Evolutionary conservation across 495 filamentous ascomycete genomes (phyloP).

Genomic region (Hypoxylon subgilvum): DNA sequence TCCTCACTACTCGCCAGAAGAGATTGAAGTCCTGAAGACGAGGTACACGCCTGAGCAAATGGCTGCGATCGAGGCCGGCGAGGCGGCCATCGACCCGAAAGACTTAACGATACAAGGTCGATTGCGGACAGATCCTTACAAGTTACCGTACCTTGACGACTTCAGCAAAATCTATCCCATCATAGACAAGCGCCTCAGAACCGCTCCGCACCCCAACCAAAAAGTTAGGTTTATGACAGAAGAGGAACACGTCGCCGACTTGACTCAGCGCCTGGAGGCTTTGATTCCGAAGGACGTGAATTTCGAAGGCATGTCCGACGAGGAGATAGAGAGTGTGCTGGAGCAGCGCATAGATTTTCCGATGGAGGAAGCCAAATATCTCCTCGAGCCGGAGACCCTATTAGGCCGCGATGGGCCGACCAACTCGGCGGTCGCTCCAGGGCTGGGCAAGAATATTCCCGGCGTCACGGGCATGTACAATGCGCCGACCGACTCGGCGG

Average conservation of each 20-base stretch:
- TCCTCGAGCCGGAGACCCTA: conserved; percentile 50
- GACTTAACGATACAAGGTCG: conserved; percentile 77
- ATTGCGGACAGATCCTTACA: conserved; percentile 71
- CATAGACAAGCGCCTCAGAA: conserved; percentile 63
- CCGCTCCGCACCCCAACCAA: conserved; percentile 55
- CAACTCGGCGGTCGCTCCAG: conserved; percentile 51
- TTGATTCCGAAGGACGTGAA: conserved; percentile 56
- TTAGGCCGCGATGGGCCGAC: conserved; percentile 40
- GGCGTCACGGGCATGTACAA: conserved; percentile 58
- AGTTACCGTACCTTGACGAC: conserved; percentile 82
- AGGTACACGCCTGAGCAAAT: conserved; percentile 82
- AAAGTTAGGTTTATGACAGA: conserved; percentile 65
- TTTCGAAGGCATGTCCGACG: conserved; percentile 39
- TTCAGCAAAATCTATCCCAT: conserved; percentile 76
- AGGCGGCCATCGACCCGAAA: conserved; percentile 76
- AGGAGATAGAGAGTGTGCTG: conserved; percentile 34
- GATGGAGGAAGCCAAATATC: conserved; percentile 44
- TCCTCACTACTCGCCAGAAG: conserved; percentile 69
- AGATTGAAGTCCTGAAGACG: conserved; percentile 65
- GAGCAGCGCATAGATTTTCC: conserved; percentile 25
- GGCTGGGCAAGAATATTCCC: conserved; percentile 50
- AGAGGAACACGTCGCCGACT: conserved; percentile 58
- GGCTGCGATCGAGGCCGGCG: conserved; percentile 82
- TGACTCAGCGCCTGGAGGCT: conserved; percentile 63
- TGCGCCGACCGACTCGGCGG: conserved; percentile 49